Conservation (phyloP, 106 monocot genomes). For the Xerophyta viscosa region DNA sequence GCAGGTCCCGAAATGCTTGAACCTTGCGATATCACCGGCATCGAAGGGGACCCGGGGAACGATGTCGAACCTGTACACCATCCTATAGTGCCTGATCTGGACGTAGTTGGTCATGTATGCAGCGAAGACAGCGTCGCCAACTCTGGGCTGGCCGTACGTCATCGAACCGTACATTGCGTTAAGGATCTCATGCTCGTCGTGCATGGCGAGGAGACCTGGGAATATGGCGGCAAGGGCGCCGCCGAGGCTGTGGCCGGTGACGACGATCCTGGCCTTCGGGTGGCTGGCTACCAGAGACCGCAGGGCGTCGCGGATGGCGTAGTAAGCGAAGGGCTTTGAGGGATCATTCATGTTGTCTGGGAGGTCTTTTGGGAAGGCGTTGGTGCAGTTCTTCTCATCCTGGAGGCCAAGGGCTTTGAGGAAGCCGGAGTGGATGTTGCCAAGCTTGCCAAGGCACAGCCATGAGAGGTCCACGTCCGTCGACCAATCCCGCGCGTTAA, state of each 20-base stretch:
- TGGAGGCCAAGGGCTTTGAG: conserved; percentile 56
- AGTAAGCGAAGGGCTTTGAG: conserved; percentile 35
- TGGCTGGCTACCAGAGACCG: conserved; percentile 12
- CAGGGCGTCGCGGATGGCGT: conserved; percentile 26
- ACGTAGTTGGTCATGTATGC: conserved; percentile 5
- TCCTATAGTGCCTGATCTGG: conserved; percentile 22
- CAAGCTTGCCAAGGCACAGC: conserved; percentile 26
- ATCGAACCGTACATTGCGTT: conserved; percentile 18
- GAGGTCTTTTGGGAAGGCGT: conserved; percentile 24
- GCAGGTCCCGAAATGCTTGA: conserved; percentile 48
- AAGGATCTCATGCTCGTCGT: conserved; percentile 20
- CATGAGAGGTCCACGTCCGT: conserved; percentile 60
- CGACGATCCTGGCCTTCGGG: conserved; percentile 24
- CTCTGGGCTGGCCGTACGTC: conserved; percentile 49
- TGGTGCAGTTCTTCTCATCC: conserved; percentile 14
- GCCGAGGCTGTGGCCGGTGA: conserved; percentile 51
- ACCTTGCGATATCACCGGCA: conserved; percentile 15
- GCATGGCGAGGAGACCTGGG: conserved; percentile 23
- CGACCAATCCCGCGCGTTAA: conserved; percentile 43
- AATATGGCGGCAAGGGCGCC: conserved; percentile 42
- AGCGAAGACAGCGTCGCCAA: conserved; percentile 26
- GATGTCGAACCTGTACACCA: conserved; percentile 45
- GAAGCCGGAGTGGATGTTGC: conserved; percentile 44
- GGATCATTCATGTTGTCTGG: too few relatives aligned
- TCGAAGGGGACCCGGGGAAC: conserved; percentile 50